Conservation (phyloP, 2,329 filamentous ascomycete species). For the Daldinia eschscholtzii region DNA sequence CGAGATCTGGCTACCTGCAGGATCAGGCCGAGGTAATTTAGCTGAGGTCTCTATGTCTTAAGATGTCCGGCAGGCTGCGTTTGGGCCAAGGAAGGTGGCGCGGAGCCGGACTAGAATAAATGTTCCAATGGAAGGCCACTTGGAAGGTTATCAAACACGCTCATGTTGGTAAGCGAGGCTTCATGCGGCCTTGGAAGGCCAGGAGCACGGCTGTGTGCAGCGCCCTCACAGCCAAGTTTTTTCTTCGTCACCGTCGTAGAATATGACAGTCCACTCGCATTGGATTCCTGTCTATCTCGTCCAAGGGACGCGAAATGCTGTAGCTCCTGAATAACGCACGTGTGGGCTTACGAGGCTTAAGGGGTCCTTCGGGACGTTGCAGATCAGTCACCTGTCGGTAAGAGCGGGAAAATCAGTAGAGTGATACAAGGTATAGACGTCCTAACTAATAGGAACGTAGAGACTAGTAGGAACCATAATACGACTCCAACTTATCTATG, state of each 20-base stretch:
- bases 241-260: constrained; percentile 8
- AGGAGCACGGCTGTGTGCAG: constrained; percentile 39
- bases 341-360: background rate
- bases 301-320: background rate
- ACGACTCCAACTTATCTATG: background rate
- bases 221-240: constrained; percentile 19
- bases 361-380: constrained; percentile 12
- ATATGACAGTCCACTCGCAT: constrained; percentile 13
- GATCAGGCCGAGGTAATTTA: constrained; percentile 30
- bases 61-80: constrained; percentile 16
- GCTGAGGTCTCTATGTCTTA: constrained; percentile 5
- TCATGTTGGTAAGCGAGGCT: constrained; percentile 38
- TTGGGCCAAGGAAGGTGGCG: constrained; percentile 9
- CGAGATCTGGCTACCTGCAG: constrained; percentile 44
- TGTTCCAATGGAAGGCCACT: constrained; percentile 5
- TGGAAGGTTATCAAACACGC: constrained; percentile 15
- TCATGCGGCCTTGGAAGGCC: constrained; percentile 18
- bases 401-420: too few species aligned
- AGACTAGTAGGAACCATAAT: background rate
- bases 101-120: background rate
- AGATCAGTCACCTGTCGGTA: background rate
- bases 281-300: constrained; percentile 1
- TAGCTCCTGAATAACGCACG: background rate
- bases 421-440: too few species aligned
- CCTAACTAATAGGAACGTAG: background rate